Evolutionary conservation across 768 basidiomycete species (phyloP), one percentile per base, ranked within the genome.

Genomic region (Pisolithus tinctorius): DNA sequence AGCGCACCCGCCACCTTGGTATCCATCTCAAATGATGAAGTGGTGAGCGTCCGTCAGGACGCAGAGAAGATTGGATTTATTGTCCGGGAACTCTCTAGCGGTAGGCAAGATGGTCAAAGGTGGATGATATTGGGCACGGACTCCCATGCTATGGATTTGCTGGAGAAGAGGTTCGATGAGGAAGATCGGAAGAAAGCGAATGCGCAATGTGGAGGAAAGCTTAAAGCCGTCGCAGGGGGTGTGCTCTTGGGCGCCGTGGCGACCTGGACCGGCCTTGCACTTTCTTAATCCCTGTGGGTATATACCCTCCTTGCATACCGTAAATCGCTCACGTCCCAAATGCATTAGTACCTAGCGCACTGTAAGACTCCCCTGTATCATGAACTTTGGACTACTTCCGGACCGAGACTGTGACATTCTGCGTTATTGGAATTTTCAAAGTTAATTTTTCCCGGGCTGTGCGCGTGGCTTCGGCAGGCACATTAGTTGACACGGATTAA

Each of bases 221-320:
- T 67, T 64, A 71, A 67, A 44, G 74, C 73, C 42, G 76, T 72
- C 46, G 81, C 81, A 53, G 76, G 79, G 16, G 80, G 77, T 43
- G 79, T 74, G n/a, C 70, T 83, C 16, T 74, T 83, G 17, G 82
- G 82, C 38, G 82, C 78, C 38, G 78, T 81, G 6, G 80, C 80
- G 39, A 73, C 80, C 45, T 82, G 75, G 71, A 78, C 78, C 17
- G 79, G 80, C 14, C 71, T 83, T 48, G 82, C 82, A 30, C 69
- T 70, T 72, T 76, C 64, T 57, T 79, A 55, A 76, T 39, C 41
- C 25, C 25, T 26, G 36, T 16, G 20, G 27, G 17, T 20, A 14
- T 9, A 23, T 13, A 29, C 6, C 14, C 13, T 51, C 4, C 11
- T 34, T 13, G 4, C 10, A 29, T 30, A 25, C 38, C 11, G 10